Percentiles rank a stretch among this genome's conserved stretches.
These are phyloP conservation scores for Mrakia blollopis DNA, from an alignment of 768 basidiomycete species.

Conservation along the genomic window DNA sequence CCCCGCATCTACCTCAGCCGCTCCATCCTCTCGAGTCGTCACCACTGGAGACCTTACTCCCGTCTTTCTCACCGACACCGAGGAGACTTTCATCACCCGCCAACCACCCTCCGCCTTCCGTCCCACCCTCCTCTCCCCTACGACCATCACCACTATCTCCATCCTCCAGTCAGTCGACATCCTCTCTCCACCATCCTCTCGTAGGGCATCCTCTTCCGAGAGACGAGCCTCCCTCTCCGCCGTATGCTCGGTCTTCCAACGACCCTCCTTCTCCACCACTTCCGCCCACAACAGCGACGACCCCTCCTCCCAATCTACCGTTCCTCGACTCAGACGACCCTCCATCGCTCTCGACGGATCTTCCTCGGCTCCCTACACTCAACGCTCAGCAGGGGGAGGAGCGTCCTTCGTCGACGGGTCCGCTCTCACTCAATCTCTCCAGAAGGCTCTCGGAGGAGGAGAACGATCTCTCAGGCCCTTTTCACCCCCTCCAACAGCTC, in stretches of 20 bases:
- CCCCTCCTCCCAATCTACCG: not conserved
- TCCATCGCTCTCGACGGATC: not conserved
- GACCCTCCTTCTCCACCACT: too few species aligned
- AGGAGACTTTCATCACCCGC: not conserved
- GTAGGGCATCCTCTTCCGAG: not conserved
- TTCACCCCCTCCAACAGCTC: not conserved
- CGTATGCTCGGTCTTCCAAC: constrained; percentile 14
- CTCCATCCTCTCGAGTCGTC: not conserved
- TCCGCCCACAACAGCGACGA: not conserved
- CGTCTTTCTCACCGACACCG: constrained; percentile 23
- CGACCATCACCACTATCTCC: not conserved
- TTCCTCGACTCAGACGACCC: not conserved
- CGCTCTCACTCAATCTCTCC: not conserved
- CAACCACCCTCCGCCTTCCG: not conserved
- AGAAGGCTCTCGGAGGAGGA: not conserved
- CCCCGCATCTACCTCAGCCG: too few species aligned
- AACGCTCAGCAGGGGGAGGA: not conserved
- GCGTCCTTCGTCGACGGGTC: not conserved
- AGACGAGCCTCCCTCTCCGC: constrained; percentile 14
- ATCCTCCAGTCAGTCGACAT: not conserved
- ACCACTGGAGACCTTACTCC: not conserved
- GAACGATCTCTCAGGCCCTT: not conserved
- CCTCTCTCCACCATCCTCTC: not conserved
- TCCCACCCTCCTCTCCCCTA: not conserved
- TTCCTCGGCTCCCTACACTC: not conserved